phyloP scores from a whole-genome alignment of 1,284 basidiomycete genomes.

The Rhodotorula sp. region DNA sequence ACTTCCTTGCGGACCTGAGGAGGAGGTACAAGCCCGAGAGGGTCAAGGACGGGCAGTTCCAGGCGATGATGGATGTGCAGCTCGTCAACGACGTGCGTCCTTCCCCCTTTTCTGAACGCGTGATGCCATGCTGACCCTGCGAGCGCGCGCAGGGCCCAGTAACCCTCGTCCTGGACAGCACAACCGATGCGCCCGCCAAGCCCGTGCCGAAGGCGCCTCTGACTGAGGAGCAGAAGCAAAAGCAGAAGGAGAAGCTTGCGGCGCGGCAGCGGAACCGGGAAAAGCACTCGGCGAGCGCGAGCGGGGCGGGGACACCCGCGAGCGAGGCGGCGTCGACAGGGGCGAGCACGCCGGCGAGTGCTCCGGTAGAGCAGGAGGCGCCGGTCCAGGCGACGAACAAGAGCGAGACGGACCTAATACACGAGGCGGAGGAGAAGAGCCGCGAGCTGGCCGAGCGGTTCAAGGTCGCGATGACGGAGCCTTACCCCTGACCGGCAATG shows the following conservation, averaged over 20 bases:
- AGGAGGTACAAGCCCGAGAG: slow-evolving; percentile 31
- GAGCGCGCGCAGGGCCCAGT: slow-evolving; percentile 37
- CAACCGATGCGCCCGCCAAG: slow-evolving; percentile 21
- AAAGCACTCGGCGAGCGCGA: not conserved
- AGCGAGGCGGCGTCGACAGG: not conserved
- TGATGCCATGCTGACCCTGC: not conserved
- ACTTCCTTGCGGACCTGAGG: slow-evolving; percentile 35
- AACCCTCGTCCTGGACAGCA: slow-evolving; percentile 43
- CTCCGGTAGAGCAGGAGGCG: not conserved
- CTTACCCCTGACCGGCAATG: not conserved
- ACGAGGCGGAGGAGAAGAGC: slow-evolving; percentile 14
- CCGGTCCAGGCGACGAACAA: slow-evolving; percentile 4
- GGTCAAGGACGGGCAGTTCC: slow-evolving; percentile 43
- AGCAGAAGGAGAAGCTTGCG: slow-evolving; percentile 27
- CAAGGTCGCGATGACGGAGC: slow-evolving; percentile 22
- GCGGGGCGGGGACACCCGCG: not conserved
- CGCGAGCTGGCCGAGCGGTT: slow-evolving; percentile 28
- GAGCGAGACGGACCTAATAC: slow-evolving; percentile 18
- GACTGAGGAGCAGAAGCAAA: slow-evolving; percentile 21
- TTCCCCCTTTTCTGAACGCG: too few relatives aligned
- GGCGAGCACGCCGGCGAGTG: not conserved
- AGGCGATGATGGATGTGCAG: slow-evolving; percentile 44
- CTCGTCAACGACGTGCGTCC: slow-evolving; percentile 41
- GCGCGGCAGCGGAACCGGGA: not conserved
- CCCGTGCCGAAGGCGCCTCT: slow-evolving; percentile 6